Evolutionary conservation across 2,329 filamentous ascomycete genomes (phyloP).

Genomic region (Mollisiaceae sp.): DNA sequence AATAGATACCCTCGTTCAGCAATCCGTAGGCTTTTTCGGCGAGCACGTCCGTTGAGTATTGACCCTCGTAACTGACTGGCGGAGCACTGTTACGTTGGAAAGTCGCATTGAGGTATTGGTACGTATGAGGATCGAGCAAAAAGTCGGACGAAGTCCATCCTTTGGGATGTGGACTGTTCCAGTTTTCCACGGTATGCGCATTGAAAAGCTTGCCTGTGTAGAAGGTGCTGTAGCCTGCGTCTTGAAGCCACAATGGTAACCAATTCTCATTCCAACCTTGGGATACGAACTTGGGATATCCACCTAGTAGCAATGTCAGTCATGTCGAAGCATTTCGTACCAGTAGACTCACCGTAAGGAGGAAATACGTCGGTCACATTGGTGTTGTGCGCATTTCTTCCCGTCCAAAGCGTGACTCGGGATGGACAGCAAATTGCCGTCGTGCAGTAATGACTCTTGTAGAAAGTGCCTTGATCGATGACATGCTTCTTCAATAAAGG

Average conservation of each 20-base stretch:
- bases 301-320: conserved; percentile 44
- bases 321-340: neutral
- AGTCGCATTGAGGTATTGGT: conserved; percentile 69
- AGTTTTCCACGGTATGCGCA: conserved; percentile 63
- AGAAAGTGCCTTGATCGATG: conserved; percentile 59
- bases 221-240: conserved; percentile 71
- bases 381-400: conserved; percentile 66
- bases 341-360: conserved; percentile 51
- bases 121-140: conserved; percentile 69
- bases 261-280: conserved; percentile 71
- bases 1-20: conserved; percentile 61
- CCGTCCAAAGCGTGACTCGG: conserved; percentile 64
- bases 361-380: conserved; percentile 58
- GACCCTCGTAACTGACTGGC: conserved; percentile 59
- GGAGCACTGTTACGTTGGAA: conserved; percentile 64
- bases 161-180: conserved; percentile 59
- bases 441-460: conserved; percentile 63
- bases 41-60: conserved; percentile 59
- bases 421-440: conserved; percentile 67
- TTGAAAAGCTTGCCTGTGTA: conserved; percentile 78
- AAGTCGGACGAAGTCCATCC: conserved; percentile 66
- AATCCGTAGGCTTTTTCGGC: conserved; percentile 63
- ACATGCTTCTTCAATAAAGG: conserved; percentile 60
- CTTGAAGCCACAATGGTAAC: conserved; percentile 73
- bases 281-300: conserved; percentile 69